Evolutionary conservation across 192 early-diverging fungal genomes (phyloP).

Genomic region (Linnemannia zychae): DNA sequence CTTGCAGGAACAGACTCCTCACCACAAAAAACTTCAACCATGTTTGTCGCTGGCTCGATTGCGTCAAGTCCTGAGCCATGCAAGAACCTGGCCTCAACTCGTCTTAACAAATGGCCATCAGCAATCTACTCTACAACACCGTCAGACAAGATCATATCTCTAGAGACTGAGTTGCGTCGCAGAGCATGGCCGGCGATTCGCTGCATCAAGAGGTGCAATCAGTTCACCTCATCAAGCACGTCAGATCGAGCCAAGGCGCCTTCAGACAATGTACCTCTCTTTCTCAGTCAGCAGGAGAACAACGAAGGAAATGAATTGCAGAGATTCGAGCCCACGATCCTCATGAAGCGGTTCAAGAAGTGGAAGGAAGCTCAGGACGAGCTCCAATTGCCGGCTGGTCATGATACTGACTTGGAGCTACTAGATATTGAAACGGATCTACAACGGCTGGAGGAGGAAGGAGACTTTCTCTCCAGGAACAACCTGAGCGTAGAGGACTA

Average conservation of each 20-base stretch:
- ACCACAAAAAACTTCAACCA: neutral
- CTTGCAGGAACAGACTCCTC: neutral
- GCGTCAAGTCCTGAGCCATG: neutral
- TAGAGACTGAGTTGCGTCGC: neutral
- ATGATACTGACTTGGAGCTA: neutral
- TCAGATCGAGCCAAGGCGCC: neutral
- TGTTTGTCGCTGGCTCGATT: no score
- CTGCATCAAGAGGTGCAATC: neutral
- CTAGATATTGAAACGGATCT: neutral
- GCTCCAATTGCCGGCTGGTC: neutral
- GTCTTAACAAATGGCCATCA: neutral
- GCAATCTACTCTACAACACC: neutral
- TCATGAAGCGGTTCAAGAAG: slow-evolving; percentile 4
- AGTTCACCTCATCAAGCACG: neutral
- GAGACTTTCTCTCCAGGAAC: slow-evolving; percentile 7
- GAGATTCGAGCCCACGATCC: slow-evolving; percentile 13
- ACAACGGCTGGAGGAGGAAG: neutral
- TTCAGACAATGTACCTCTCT: slow-evolving; percentile 22
- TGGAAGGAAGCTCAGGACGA: slow-evolving; percentile 4
- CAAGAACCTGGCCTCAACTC: neutral
- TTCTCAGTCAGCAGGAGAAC: neutral
- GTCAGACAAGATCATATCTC: neutral
- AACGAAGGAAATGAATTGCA: neutral
- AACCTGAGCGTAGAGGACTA: neutral
- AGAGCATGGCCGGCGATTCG: neutral